Evolutionary conservation across 352 stramenopile genomes (phyloP), one percentile per base, ranked within the genome.

Genomic region (Globisporangium irregulare): DNA sequence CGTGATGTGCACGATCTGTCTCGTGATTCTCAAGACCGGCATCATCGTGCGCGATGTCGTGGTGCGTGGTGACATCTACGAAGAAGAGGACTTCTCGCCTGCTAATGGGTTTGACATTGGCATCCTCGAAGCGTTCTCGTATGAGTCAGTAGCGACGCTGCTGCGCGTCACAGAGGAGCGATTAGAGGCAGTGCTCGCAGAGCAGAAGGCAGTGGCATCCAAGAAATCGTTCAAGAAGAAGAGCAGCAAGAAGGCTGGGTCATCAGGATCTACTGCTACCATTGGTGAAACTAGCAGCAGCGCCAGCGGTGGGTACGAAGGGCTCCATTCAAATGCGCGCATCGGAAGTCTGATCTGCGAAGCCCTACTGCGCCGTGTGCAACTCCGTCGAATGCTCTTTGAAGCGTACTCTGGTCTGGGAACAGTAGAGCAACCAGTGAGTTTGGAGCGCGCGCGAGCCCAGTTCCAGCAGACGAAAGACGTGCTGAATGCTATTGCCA

Each of bases 61-160:
- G 46, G 69, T 98, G 4, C 91, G 94, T 48, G 95, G 91, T 20
- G 94, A 98, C 76, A 97, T 98, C 72, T 98, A 98, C 73, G 94
- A 98, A 69, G 95, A 98, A 73, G 95, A 98, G 73, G 94, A 98
- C 77, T 98, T 98, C 70, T 90, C 85, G 15, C 81, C 81, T 0
- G 89, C 80, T 58, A 91, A 68, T 20, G 79, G 78, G 0, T 88
- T 94, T 57, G 84, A 92, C 62, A 76, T 90, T 27, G 77, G 77
- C 5, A 62, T 78, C 24, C 63, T 91, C 38, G 78, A 84, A 22
- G 68, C 66, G 8, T 72, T 86, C 54, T 74, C 74, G 12, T 62
- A 71, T 24, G 65, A 90, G 18, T 67, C 75, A 8, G 63, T 91
- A 10, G 62, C 78, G 62, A 48, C 34, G 41, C 67, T 92, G 62